Evolutionary conservation across 495 filamentous ascomycete genomes (phyloP).

Genomic region (Astrocystis sublimbata): DNA sequence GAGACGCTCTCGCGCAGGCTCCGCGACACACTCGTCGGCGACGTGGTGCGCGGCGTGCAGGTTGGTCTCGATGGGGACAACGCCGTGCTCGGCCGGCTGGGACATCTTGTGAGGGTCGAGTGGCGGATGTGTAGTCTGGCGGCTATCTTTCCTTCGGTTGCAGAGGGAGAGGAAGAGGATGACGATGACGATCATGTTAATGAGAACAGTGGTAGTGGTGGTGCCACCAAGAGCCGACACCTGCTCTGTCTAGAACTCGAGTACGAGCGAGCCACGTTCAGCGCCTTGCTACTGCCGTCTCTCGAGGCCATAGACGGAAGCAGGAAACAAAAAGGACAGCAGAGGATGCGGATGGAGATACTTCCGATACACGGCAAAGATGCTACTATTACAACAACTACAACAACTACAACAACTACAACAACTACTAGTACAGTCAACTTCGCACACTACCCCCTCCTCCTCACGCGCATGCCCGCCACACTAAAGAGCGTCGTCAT

Average conservation of each 20-base stretch:
- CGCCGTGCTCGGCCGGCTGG: slow-evolving; percentile 37
- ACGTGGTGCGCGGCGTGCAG: slow-evolving; percentile 52
- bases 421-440: slow-evolving; percentile 3
- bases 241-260: slow-evolving; percentile 38
- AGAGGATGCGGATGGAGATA: not conserved
- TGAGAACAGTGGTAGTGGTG: not conserved
- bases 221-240: slow-evolving; percentile 9
- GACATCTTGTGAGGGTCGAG: slow-evolving; percentile 40
- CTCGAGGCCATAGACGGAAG: slow-evolving; percentile 14
- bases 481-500: slow-evolving; percentile 40
- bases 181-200: slow-evolving; percentile 12
- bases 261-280: slow-evolving; percentile 44
- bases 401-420: not conserved
- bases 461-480: slow-evolving; percentile 49
- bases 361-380: too few species aligned
- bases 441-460: slow-evolving; percentile 43
- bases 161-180: not conserved
- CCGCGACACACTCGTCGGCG: slow-evolving; percentile 47
- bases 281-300: slow-evolving; percentile 42
- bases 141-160: slow-evolving; percentile 21
- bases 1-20: slow-evolving; percentile 39
- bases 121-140: slow-evolving; percentile 33
- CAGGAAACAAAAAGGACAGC: not conserved
- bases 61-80: slow-evolving; percentile 35
- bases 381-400: not conserved